Conservation (phyloP, 2,329 filamentous ascomycete genomes). For the Plenodomus lindquistii region DNA sequence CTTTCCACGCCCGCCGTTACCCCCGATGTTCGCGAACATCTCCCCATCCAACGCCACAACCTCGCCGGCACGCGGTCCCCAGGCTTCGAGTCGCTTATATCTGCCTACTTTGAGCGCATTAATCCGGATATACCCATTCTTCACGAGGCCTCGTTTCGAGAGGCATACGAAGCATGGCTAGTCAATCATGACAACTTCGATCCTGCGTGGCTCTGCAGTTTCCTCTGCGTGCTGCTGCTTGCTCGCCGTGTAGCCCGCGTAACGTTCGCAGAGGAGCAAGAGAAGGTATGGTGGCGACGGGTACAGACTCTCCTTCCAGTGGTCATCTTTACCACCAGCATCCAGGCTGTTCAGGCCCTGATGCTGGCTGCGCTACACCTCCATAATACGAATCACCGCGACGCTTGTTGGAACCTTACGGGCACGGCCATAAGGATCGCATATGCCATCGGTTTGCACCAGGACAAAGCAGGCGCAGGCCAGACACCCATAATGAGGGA, state of each 20-base stretch:
- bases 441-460: conserved; percentile 51
- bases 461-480: conserved; percentile 43
- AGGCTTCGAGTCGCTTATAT: conserved; percentile 43
- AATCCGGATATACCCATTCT: conserved; percentile 50
- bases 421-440: conserved; percentile 50
- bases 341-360: conserved; percentile 49
- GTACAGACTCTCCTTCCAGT: conserved; percentile 48
- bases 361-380: conserved; percentile 50
- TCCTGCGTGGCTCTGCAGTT: conserved; percentile 48
- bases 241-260: conserved; percentile 42
- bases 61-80: conserved; percentile 3
- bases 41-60: conserved; percentile 24
- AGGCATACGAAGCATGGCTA: conserved; percentile 45
- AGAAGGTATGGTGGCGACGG: conserved; percentile 49
- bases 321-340: conserved; percentile 50
- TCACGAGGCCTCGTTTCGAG: conserved; percentile 50
- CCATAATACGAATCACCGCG: conserved; percentile 52
- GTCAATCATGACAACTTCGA: conserved; percentile 37
- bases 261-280: conserved; percentile 42
- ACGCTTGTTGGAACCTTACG: conserved; percentile 51
- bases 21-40: conserved; percentile 23
- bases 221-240: conserved; percentile 49
- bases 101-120: conserved; percentile 48
- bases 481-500: conserved; percentile 47
- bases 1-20: conserved; percentile 26